Percentiles rank a stretch among this genome's conserved stretches.
Conservation (phyloP, 2,329 filamentous ascomycete species). For the Colletotrichum lentis region DNA sequence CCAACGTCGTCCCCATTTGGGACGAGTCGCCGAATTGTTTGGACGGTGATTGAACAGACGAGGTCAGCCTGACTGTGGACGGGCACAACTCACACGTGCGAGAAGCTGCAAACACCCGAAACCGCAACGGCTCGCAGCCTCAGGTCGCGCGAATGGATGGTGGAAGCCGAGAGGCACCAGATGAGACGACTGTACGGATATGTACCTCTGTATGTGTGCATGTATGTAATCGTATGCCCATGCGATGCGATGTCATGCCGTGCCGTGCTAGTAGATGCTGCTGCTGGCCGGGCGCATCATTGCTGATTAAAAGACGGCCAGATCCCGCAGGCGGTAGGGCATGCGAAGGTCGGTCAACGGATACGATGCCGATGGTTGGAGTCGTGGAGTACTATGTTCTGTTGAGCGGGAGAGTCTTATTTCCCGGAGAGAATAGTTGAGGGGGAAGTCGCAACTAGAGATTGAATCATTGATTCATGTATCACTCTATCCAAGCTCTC, state of each 20-base stretch:
- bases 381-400: too few relatives aligned
- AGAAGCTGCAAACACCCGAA: conserved; percentile 25
- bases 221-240: too few relatives aligned
- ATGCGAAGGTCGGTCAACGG: too few relatives aligned
- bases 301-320: conserved; percentile 5
- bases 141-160: background rate
- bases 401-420: too few relatives aligned
- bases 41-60: background rate
- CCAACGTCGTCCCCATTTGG: conserved; percentile 8
- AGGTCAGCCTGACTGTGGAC: conserved; percentile 14
- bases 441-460: too few relatives aligned
- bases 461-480: too few relatives aligned
- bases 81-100: conserved; percentile 13
- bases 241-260: conserved; percentile 8
- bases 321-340: background rate
- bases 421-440: too few relatives aligned
- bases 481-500: too few relatives aligned
- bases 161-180: background rate
- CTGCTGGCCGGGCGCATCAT: conserved; percentile 1
- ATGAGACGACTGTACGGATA: background rate
- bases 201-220: too few relatives aligned
- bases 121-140: background rate
- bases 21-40: conserved; percentile 25
- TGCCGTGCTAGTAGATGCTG: conserved; percentile 10
- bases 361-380: too few relatives aligned